Conservation (phyloP, 257 asterid species). For the Hygrophila difformis region DNA sequence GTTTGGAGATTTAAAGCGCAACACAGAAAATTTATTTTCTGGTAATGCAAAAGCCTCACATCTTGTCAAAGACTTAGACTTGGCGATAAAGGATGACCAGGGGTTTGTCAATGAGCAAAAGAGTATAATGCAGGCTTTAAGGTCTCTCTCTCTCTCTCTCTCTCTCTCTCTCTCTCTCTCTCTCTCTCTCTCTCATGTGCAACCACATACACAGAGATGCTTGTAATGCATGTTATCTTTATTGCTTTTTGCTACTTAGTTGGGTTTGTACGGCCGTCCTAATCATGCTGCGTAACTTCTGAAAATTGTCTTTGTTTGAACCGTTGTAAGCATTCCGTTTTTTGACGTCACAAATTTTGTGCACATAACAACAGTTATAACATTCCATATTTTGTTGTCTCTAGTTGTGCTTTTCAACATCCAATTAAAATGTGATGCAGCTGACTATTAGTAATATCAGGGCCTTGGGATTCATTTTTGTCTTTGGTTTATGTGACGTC, state of each 20-base stretch:
- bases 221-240: background rate
- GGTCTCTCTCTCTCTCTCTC: conserved; percentile 27
- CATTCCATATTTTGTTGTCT: too few relatives aligned
- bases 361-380: too few relatives aligned
- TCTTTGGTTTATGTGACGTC: too few relatives aligned
- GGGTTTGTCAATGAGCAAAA: conserved; percentile 51
- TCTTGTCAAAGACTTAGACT: conserved; percentile 49
- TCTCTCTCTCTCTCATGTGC: background rate
- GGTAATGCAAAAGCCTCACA: conserved; percentile 54
- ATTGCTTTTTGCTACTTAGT: background rate
- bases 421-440: too few relatives aligned
- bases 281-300: background rate
- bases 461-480: conserved; percentile 1
- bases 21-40: conserved; percentile 53
- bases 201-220: background rate
- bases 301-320: background rate
- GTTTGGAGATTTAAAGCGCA: conserved; percentile 59
- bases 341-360: too few relatives aligned
- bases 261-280: background rate
- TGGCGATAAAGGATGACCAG: conserved; percentile 48
- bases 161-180: background rate
- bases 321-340: too few relatives aligned
- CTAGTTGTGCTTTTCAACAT: too few relatives aligned
- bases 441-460: too few relatives aligned
- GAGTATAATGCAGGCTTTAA: conserved; percentile 73